Base-by-base conservation (phyloP, 441 rosid genomes). In the Sinapis alba region DNA sequence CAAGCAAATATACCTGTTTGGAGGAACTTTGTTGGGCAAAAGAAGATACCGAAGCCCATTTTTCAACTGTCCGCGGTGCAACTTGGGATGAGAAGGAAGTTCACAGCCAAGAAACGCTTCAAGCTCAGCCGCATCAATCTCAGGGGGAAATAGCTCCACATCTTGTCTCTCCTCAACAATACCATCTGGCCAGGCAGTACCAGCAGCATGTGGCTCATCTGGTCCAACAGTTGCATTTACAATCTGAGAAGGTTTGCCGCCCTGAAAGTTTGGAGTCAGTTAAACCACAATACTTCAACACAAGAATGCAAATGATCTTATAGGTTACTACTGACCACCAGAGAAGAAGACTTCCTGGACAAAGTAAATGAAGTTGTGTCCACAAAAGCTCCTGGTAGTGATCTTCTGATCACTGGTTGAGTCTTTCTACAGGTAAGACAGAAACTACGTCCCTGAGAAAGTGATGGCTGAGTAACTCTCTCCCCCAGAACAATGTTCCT, bases 11-110 rank as follows among this genome's bases (percentile, higher is more conserved):
- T 82, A 93, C 99, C 99, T 93, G 87, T 86, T 90, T 69, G 90
- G 92, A 24, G 99, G 99, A 83, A 96, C 94, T 84, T 94, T 92
- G 81, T 96, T 96, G 1, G 98, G 98, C 75, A 96, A 84, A 68
- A 96, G 88, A 79, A 96, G 95, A 85, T 93, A 96, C 5, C 90
- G 93, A 47, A 96, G 99, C 72, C 99, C 99, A 83, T 93, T 96
- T 82, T 85, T 86, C 88, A 93, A 68, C 65, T 90, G 90, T 63
- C 98, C 99, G 59, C 97, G 81, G 71, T 81, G 79, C 80, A 93
- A 73, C 87, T 92, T 96, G 4, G 99, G 98, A 79, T 96, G 93
- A 76, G 93, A 84, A 65, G 93, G 98, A 83, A 93, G 96, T 78
- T 90, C 86, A 78, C 89, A 82, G 65, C 72, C 72, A 75, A 93